Conservation (phyloP, 2,329 filamentous ascomycete genomes). For the Colletotrichum brevisporum region DNA sequence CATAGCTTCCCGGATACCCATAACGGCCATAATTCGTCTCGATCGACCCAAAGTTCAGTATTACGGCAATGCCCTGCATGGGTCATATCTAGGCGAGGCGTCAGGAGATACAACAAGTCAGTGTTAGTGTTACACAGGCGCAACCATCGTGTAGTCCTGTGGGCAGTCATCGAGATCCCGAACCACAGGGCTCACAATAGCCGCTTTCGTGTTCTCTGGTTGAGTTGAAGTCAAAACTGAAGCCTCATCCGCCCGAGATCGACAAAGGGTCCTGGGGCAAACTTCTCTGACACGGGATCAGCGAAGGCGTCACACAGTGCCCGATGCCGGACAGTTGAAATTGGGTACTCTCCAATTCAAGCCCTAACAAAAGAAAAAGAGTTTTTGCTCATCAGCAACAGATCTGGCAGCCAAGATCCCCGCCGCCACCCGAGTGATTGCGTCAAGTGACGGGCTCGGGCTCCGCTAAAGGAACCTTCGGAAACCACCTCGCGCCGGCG, state of each 20-base stretch:
- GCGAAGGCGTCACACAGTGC: not conserved
- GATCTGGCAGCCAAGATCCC: conserved; percentile 1
- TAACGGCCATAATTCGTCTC: too few relatives aligned
- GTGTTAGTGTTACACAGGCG: not conserved
- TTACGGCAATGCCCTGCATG: too few relatives aligned
- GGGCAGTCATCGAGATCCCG: not conserved
- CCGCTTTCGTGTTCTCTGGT: conserved; percentile 3
- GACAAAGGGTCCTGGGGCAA: conserved; percentile 25
- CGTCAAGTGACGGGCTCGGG: not conserved
- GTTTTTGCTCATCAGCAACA: conserved; percentile 1
- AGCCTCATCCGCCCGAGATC: not conserved
- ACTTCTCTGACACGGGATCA: not conserved
- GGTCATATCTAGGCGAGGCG: not conserved
- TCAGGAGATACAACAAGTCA: not conserved
- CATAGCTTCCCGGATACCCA: too few relatives aligned
- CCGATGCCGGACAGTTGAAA: not conserved
- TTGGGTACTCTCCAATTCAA: not conserved
- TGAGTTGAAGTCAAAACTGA: not conserved
- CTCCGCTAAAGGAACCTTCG: conserved; percentile 12
- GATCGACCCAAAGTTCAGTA: too few relatives aligned
- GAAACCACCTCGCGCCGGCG: conserved; percentile 19
- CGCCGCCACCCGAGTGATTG: not conserved
- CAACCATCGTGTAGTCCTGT: not conserved
- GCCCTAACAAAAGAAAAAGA: not conserved
- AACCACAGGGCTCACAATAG: not conserved